These are phyloP conservation scores for Clarireedia monteithiana DNA, from an alignment of 2,329 filamentous ascomycete genomes.

Conservation along the genomic window DNA sequence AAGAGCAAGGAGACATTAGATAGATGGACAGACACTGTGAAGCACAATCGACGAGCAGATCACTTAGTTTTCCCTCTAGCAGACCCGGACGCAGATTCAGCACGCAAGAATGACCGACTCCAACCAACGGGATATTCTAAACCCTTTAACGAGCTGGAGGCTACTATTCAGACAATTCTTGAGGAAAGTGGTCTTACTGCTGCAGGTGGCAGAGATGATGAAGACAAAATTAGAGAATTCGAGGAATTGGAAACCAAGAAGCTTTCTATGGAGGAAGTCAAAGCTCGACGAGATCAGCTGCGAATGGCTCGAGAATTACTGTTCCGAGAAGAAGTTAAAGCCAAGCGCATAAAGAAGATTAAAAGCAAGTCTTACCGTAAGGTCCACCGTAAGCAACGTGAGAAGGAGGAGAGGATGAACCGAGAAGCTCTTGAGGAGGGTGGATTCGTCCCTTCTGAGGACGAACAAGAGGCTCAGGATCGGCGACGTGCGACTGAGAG, in stretches of 20 bases:
- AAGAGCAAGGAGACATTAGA: slow-evolving; percentile 88
- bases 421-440: slow-evolving; percentile 49
- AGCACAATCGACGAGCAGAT: slow-evolving; percentile 85
- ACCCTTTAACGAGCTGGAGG: slow-evolving; percentile 74
- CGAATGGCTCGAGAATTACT: slow-evolving; percentile 76
- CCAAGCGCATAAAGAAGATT: slow-evolving; percentile 96
- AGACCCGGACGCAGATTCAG: slow-evolving; percentile 53
- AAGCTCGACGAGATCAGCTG: slow-evolving; percentile 64
- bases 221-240: slow-evolving; percentile 59
- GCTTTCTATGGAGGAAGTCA: slow-evolving; percentile 63
- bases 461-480: slow-evolving; percentile 56
- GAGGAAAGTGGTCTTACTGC: slow-evolving; percentile 72
- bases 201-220: slow-evolving; percentile 49
- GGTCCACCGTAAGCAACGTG: slow-evolving; percentile 75
- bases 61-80: slow-evolving; percentile 82
- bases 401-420: slow-evolving; percentile 49
- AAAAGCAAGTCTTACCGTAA: slow-evolving; percentile 94
- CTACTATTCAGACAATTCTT: slow-evolving; percentile 79
- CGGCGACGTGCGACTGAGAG: slow-evolving; percentile 57
- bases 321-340: slow-evolving; percentile 80
- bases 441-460: slow-evolving; percentile 52
- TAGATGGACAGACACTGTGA: slow-evolving; percentile 91
- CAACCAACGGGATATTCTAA: slow-evolving; percentile 55
- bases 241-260: slow-evolving; percentile 65
- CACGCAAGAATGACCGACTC: slow-evolving; percentile 56